A percentile compares a stretch with the other conserved stretches of the same genome.
These are phyloP conservation scores for Arbutus unedo DNA, from an alignment of 148 eudicot genomes.

Conservation along the genomic window DNA sequence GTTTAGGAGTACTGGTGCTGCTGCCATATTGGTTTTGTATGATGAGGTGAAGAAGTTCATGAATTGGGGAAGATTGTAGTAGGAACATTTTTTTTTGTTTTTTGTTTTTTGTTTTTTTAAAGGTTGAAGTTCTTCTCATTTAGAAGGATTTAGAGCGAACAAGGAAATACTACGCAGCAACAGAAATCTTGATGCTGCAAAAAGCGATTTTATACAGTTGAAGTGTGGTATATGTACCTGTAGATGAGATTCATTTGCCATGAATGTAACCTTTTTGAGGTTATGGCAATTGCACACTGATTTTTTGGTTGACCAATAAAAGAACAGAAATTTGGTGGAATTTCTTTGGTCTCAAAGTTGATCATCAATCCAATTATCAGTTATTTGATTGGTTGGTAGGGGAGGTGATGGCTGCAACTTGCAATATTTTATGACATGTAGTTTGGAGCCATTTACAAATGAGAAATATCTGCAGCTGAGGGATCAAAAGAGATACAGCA, in stretches of 20 bases:
- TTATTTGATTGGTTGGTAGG: background rate
- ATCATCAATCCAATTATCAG: background rate
- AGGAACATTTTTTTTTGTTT: background rate
- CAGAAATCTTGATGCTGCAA: constrained; percentile 5
- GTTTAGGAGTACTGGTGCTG: constrained; percentile 94
- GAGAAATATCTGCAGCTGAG: no score
- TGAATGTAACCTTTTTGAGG: constrained; percentile 12
- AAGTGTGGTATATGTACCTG: background rate
- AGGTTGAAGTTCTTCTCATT: background rate
- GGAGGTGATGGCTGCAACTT: background rate
- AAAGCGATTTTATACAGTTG: background rate
- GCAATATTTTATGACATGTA: background rate
- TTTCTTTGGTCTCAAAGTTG: background rate
- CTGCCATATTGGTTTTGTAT: constrained; percentile 87
- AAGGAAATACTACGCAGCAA: constrained; percentile 4
- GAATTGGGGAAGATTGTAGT: constrained; percentile 41
- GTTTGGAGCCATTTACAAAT: no score
- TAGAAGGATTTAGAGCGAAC: constrained; percentile 10
- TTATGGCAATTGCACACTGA: constrained; percentile 1
- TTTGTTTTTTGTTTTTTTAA: background rate
- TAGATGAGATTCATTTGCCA: constrained; percentile 1
- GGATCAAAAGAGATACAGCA: no score
- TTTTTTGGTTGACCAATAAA: constrained; percentile 18
- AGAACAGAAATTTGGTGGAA: background rate
- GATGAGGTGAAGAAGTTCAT: constrained; percentile 87